Evolutionary conservation across 2,329 filamentous ascomycete genomes (phyloP), one percentile per base, ranked within the genome.

Genomic region (Pseudovirgaria hyperparasitica): DNA sequence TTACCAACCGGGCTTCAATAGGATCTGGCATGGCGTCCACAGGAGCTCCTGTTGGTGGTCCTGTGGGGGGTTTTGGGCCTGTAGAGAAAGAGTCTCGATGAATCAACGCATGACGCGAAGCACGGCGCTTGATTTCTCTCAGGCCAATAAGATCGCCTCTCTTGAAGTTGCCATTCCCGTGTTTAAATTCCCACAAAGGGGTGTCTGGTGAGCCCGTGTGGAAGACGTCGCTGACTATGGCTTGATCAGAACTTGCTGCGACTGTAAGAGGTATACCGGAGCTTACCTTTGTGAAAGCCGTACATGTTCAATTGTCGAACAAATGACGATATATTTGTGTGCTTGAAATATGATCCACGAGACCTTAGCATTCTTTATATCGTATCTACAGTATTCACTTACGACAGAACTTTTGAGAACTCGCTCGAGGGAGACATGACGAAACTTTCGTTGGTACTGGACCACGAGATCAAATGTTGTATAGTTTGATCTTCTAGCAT

Each of bases 291-390:
- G 53, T 98, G 90, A 55, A 98, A 98, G 5, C 90, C 90, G 44
- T 98, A 98, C 90, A 98, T 98, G 52, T 98, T 98, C 26, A 98
- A 61, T 58, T 98, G 90, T 25, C 90, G 75, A 26, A 98, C 90
- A 53, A 98, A 98, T 1, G 90, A 96, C 8, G 90, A 96, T 34
- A 96, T 93, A 49, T 98, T 98, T 41, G 87, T 98, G 53, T 98
- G 90, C 49, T 98, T 98, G 55, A 98, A 98, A 52, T 98, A 98
- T 72, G 92, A 85, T 29, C 87, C 93, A 44, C 36, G 33, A 13
- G 19, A 27, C 28, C 26, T 36, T 41, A 48, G 35, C 42, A 42
- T 41, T 41, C 44, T 33, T 29, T 35, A 27, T 33, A 35, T 24
- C 27, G 42, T 31, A 40, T 41, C 42, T 40, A 37, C 29, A 22